Evolutionary conservation across 176 grass and related monocot genomes (phyloP).

Genomic region (Oryza meridionalis): DNA sequence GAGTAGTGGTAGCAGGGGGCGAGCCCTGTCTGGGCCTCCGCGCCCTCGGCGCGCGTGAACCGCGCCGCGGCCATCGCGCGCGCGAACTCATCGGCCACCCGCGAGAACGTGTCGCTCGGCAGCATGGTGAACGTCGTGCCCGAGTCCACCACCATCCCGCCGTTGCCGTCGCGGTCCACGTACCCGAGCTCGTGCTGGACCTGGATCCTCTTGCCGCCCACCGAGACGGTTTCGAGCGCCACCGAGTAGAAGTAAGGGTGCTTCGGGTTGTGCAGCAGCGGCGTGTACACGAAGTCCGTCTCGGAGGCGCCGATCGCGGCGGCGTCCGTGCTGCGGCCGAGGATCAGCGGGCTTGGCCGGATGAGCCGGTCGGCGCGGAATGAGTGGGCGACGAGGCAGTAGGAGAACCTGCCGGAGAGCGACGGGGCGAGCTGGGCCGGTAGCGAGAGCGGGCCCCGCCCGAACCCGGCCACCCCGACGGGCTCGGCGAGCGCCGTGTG

Average conservation of each 20-base stretch:
- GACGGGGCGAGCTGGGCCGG: constrained; percentile 68
- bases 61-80: constrained; percentile 51
- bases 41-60: constrained; percentile 51
- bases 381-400: constrained; percentile 91
- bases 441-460: constrained; percentile 79
- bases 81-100: constrained; percentile 57
- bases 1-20: constrained; percentile 64
- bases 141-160: constrained; percentile 92
- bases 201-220: constrained; percentile 45
- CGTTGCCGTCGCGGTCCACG: constrained; percentile 74
- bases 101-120: constrained; percentile 64
- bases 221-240: constrained; percentile 67
- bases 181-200: constrained; percentile 46
- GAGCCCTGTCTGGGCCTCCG: constrained; percentile 64
- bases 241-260: constrained; percentile 91
- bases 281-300: constrained; percentile 72
- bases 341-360: constrained; percentile 78
- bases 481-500: constrained; percentile 84
- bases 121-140: constrained; percentile 95
- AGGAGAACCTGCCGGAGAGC: constrained; percentile 78
- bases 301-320: neutral
- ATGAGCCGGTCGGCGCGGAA: constrained; percentile 65
- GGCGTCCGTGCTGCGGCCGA: constrained; percentile 63
- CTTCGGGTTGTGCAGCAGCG: constrained; percentile 79
- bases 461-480: constrained; percentile 83